Conservation (phyloP, 257 asterid genomes). For the Gentiana straminea region DNA sequence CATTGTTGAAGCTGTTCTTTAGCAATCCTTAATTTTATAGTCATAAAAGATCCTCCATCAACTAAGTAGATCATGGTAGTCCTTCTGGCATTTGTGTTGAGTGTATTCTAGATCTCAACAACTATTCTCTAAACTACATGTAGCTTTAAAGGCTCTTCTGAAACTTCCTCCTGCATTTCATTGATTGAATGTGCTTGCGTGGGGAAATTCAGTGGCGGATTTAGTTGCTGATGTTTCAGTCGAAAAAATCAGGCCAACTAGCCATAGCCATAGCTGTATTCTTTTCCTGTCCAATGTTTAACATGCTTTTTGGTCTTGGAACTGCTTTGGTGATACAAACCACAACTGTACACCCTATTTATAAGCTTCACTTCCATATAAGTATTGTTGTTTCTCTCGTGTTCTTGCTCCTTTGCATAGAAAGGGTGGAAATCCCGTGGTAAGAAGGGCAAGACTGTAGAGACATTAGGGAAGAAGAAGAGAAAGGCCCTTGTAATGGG, state of each 20-base stretch:
- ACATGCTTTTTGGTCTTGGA: conserved; percentile 94
- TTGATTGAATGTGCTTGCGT: conserved; percentile 85
- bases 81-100: conserved; percentile 67
- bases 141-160: conserved; percentile 56
- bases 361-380: conserved; percentile 63
- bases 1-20: conserved; percentile 54
- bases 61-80: conserved; percentile 52
- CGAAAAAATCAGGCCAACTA: conserved; percentile 89
- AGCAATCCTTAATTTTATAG: conserved; percentile 51
- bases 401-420: conserved; percentile 76
- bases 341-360: conserved; percentile 58
- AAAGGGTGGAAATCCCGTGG: too few relatives aligned
- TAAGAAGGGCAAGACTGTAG: too few relatives aligned
- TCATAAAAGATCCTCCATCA: conserved; percentile 73
- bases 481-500: too few relatives aligned
- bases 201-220: conserved; percentile 96
- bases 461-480: too few relatives aligned
- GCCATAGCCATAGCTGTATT: conserved; percentile 99
- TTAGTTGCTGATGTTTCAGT: conserved; percentile 95
- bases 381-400: conserved; percentile 85
- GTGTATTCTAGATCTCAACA: conserved; percentile 93
- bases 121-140: conserved; percentile 81
- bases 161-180: conserved; percentile 67
- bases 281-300: conserved; percentile 97
- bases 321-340: conserved; percentile 78